Percentiles rank a stretch among this genome's conserved stretches.
Evolutionary conservation across 352 stramenopile species (phyloP).

Genomic region (Blastocystis hominis): DNA sequence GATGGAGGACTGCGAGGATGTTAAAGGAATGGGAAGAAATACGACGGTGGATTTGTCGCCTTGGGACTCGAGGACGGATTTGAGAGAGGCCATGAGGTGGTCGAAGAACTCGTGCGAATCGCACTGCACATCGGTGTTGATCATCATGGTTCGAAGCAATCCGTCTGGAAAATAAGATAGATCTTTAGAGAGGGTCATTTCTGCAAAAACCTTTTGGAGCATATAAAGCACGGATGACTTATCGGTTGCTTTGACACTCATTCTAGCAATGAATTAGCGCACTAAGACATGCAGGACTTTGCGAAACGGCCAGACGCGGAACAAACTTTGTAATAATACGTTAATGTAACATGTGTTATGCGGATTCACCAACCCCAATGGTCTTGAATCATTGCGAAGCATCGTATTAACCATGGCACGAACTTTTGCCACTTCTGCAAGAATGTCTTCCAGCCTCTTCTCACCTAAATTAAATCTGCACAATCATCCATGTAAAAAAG

Average conservation of each 20-base stretch:
- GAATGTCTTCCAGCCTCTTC: neutral
- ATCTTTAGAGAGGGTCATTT: conserved; percentile 31
- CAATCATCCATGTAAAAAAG: neutral
- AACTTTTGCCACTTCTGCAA: conserved; percentile 20
- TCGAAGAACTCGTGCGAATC: conserved; percentile 56
- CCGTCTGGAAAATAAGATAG: conserved; percentile 8
- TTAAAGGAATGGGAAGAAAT: neutral
- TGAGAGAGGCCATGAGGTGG: neutral
- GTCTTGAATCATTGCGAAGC: neutral
- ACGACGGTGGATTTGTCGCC: neutral
- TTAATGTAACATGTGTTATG: conserved; percentile 54
- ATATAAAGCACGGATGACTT: neutral
- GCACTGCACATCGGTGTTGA: conserved; percentile 37
- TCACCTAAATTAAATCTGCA: conserved; percentile 8
- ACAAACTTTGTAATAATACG: conserved; percentile 34
- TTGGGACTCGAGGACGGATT: neutral
- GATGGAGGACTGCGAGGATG: neutral
- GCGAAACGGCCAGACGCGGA: neutral
- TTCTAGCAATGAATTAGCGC: neutral
- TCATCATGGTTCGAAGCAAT: neutral
- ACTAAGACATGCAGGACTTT: neutral
- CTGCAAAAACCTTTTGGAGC: conserved; percentile 31
- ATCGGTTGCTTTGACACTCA: neutral
- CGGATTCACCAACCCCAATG: conserved; percentile 16
- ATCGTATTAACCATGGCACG: neutral